A percentile compares a stretch with the other conserved stretches of the same genome.
These are phyloP conservation scores for Pseudocercospora crystallina DNA, from an alignment of 2,329 filamentous ascomycete genomes.

Conservation along the genomic window DNA sequence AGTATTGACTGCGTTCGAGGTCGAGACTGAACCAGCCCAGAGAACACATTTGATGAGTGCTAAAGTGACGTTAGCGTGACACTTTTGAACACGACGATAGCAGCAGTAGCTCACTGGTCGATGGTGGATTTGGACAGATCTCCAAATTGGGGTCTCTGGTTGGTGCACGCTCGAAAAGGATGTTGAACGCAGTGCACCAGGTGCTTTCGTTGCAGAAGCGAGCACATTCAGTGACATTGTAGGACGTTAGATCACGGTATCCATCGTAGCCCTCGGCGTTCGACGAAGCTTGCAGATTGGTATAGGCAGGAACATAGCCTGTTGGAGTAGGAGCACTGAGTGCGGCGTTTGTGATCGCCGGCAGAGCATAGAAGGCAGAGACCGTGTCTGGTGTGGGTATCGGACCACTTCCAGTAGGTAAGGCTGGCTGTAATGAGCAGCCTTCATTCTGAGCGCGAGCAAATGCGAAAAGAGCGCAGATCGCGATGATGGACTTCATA, in stretches of 20 bases:
- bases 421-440: no score
- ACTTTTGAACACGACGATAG: no score
- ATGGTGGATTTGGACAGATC: no score
- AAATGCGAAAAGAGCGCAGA: no score
- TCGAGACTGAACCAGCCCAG: conserved; percentile 29
- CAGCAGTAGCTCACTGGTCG: no score
- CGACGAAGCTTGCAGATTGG: conserved; percentile 13
- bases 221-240: conserved; percentile 30
- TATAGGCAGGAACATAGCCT: conserved; percentile 12
- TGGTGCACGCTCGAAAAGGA: no score
- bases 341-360: conserved; percentile 20
- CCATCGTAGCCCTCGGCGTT: conserved; percentile 16
- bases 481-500: no score
- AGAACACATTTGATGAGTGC: conserved; percentile 35
- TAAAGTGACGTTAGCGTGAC: not conserved
- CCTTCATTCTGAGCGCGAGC: no score
- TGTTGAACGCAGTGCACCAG: conserved; percentile 18
- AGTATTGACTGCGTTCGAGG: conserved; percentile 26
- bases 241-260: conserved; percentile 23
- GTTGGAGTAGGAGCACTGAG: conserved; percentile 2
- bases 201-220: conserved; percentile 18
- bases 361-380: conserved; percentile 10
- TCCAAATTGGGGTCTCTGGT: no score
- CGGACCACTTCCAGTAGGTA: conserved; percentile 7
- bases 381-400: conserved; percentile 11